Conservation (phyloP, 169 alveolate species). For the Perkinsus olseni region DNA sequence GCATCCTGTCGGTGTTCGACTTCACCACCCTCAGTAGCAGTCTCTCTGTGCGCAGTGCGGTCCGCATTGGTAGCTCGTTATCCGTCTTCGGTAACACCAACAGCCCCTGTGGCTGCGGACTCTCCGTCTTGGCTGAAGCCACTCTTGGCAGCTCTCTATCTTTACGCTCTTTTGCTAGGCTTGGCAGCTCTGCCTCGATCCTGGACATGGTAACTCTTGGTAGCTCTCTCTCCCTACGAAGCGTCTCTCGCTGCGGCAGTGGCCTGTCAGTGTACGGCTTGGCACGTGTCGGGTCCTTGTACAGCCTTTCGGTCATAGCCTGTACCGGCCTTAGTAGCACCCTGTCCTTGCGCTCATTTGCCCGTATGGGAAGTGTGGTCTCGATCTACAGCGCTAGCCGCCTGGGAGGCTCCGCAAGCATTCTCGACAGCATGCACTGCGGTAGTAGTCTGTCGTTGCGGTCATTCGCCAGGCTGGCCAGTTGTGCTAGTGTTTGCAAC, state of each 20-base stretch:
- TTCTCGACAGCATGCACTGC: neutral
- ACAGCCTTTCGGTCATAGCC: neutral
- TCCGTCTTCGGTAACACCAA: slow-evolving; percentile 3
- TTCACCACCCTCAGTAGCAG: neutral
- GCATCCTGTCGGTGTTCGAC: neutral
- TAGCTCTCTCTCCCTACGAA: neutral
- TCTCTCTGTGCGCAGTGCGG: neutral
- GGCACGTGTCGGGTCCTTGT: neutral
- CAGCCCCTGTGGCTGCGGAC: neutral
- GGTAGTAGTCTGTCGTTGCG: slow-evolving; percentile 10
- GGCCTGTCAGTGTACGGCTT: neutral
- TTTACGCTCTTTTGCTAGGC: slow-evolving; percentile 1
- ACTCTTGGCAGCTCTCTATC: slow-evolving; percentile 14
- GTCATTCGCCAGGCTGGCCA: neutral
- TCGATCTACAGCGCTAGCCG: neutral
- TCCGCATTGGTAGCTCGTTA: neutral
- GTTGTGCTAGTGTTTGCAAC: neutral
- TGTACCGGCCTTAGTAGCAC: neutral
- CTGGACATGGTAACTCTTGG: slow-evolving; percentile 12
- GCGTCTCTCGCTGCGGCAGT: neutral
- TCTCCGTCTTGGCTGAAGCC: slow-evolving; percentile 14
- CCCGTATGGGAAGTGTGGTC: neutral
- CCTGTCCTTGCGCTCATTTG: neutral
- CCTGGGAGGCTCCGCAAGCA: neutral
- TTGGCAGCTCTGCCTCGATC: slow-evolving; percentile 8